Evolutionary conservation across 345 rosid genomes (phyloP).

Genomic region (Moricandia moricandioides): DNA sequence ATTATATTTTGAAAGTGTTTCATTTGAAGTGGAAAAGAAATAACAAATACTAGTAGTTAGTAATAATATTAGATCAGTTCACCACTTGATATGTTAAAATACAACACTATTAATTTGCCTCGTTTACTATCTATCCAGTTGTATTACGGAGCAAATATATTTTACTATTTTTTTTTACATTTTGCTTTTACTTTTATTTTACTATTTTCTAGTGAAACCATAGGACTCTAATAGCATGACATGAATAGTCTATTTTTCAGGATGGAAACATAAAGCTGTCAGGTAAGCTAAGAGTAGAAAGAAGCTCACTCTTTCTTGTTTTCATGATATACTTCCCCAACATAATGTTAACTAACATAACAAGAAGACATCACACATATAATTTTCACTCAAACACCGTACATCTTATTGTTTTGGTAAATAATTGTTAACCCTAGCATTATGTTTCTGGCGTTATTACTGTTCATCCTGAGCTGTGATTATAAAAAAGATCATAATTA

Average conservation of each 20-base stretch:
- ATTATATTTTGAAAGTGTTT: too few relatives aligned
- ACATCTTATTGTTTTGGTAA: too few relatives aligned
- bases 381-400: neutral
- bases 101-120: neutral
- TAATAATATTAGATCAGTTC: too few relatives aligned
- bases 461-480: neutral
- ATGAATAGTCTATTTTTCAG: neutral
- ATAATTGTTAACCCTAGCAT: neutral
- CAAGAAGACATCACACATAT: neutral
- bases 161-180: too few relatives aligned
- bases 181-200: too few relatives aligned
- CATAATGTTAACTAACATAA: neutral
- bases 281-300: conserved; percentile 20
- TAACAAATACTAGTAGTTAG: too few relatives aligned
- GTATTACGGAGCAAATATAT: neutral
- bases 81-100: too few relatives aligned
- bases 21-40: too few relatives aligned
- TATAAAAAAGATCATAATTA: neutral
- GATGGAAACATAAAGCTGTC: conserved; percentile 21
- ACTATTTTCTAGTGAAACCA: too few relatives aligned
- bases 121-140: neutral
- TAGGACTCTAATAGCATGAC: neutral
- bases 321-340: neutral
- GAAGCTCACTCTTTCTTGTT: conserved; percentile 5
- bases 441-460: neutral